Evolutionary conservation across 495 filamentous ascomycete genomes (phyloP), one percentile per base, ranked within the genome.

Genomic region (Penicillium ucsense): DNA sequence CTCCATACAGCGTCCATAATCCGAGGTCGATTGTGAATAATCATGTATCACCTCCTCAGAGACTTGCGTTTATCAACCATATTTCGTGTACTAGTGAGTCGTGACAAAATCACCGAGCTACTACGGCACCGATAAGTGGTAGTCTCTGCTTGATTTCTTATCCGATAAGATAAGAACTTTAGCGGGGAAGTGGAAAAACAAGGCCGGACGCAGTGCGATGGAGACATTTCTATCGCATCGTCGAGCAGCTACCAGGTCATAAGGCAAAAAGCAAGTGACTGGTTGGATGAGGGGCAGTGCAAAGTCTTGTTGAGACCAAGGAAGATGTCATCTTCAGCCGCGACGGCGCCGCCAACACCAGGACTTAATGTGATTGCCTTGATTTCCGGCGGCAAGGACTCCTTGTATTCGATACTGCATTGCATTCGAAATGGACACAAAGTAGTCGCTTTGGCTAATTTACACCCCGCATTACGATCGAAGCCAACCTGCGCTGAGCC

Each of bases 371-470:
- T 95, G 43, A 87, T 98, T 52, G 89, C 86, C 36, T 77, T 98
- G 31, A 83, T 98, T 50, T 98, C 92, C 10, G 92, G 92, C 49
- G 92, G 92, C 37, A 98, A 98, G 67, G 92, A 98, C 71, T 95
- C 89, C 36, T 83, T 98, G 63, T 95, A 85, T 71, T 89, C 89
- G 2, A 75, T 95, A 52, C 80, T 95, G 41, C 92, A 98, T 71
- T 94, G 88, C 64, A 71, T 86, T 45, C 79, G 77, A 38, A 87
- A 94, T 64, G 89, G 89, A 6, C 90, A 97, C 63, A 75, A 75
- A 34, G 77, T 97, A 47, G 77, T 95, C 47, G 92, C 94, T 4
- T 68, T 97, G 9, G 94, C 86, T 33, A 98, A 97, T 62, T 73
- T 98, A 6, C 76, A 88, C 59, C 89, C 92, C 12, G 57, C 57